Evolutionary conservation across 495 filamentous ascomycete species (phyloP).

Genomic region (Hyphodiscus hymeniophilus): DNA sequence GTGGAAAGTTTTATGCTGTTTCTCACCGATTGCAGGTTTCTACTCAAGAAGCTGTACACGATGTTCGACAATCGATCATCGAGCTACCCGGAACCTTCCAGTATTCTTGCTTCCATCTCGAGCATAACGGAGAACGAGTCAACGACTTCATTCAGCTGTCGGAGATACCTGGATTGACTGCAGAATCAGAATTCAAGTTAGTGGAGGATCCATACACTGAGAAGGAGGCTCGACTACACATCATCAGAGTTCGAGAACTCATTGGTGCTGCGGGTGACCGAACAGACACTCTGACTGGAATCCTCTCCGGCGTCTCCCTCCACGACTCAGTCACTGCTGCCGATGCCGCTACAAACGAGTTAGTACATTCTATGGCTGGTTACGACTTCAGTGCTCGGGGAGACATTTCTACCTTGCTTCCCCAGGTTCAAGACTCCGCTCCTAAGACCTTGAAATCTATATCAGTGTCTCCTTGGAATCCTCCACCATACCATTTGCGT

Average conservation of each 20-base stretch:
- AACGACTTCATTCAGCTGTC: conserved; percentile 94
- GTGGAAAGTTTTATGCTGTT: not conserved
- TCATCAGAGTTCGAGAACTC: conserved; percentile 82
- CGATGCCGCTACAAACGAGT: conserved; percentile 30
- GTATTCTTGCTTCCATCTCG: conserved; percentile 98
- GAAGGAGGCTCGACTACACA: conserved; percentile 93
- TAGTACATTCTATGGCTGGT: conserved; percentile 41
- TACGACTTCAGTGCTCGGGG: conserved; percentile 70
- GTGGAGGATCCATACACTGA: conserved; percentile 97
- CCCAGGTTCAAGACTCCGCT: conserved; percentile 49
- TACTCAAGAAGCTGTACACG: conserved; percentile 90
- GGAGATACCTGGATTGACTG: conserved; percentile 71
- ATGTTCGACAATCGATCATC: conserved; percentile 93
- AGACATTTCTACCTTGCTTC: conserved; percentile 61
- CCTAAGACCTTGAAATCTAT: conserved; percentile 89
- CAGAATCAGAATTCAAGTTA: conserved; percentile 67
- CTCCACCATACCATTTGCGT: conserved; percentile 80
- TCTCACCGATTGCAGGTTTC: conserved; percentile 53
- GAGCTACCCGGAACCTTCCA: conserved; percentile 90
- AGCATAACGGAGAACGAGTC: conserved; percentile 74
- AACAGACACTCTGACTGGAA: conserved; percentile 79
- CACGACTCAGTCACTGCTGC: conserved; percentile 63
- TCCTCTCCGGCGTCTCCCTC: conserved; percentile 78
- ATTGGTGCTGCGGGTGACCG: conserved; percentile 87
- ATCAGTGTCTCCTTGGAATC: conserved; percentile 89